These are phyloP conservation scores for Niebla homalea DNA, from an alignment of 495 filamentous ascomycete species.

Conservation along the genomic window DNA sequence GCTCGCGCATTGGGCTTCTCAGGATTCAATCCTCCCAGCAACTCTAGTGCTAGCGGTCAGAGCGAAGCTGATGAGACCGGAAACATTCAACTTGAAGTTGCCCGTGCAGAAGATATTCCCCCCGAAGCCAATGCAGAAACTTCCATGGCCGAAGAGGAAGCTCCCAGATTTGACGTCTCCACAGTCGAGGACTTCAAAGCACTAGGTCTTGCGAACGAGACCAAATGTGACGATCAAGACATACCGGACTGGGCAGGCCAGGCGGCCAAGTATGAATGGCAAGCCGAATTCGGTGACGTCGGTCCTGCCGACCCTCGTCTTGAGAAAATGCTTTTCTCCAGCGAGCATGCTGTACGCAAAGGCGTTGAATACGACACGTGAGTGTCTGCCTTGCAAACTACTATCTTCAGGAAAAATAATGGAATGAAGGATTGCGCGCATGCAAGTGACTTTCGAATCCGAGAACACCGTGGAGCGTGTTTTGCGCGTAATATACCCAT, in stretches of 20 bases:
- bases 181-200: no score
- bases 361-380: constrained; percentile 23
- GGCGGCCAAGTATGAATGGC: constrained; percentile 66
- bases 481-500: constrained; percentile 21
- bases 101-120: no score
- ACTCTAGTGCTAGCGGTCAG: no score
- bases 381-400: constrained; percentile 23
- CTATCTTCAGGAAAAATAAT: constrained; percentile 33
- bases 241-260: constrained; percentile 39
- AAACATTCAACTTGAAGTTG: no score
- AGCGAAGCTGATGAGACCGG: no score
- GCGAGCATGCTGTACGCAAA: constrained; percentile 26
- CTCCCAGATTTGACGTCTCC: no score
- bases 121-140: no score
- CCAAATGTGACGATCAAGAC: neutral
- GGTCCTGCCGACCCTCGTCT: constrained; percentile 55
- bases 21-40: no score
- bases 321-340: constrained; percentile 59
- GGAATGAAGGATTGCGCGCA: constrained; percentile 34
- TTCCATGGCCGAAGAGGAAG: no score
- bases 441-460: constrained; percentile 49
- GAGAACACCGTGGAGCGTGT: constrained; percentile 39
- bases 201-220: no score
- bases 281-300: constrained; percentile 73
- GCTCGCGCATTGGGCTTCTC: no score